Evolutionary conservation across 108 stramenopile genomes (phyloP), one percentile per base, ranked within the genome.

Genomic region (Schizochytrium sp.): DNA sequence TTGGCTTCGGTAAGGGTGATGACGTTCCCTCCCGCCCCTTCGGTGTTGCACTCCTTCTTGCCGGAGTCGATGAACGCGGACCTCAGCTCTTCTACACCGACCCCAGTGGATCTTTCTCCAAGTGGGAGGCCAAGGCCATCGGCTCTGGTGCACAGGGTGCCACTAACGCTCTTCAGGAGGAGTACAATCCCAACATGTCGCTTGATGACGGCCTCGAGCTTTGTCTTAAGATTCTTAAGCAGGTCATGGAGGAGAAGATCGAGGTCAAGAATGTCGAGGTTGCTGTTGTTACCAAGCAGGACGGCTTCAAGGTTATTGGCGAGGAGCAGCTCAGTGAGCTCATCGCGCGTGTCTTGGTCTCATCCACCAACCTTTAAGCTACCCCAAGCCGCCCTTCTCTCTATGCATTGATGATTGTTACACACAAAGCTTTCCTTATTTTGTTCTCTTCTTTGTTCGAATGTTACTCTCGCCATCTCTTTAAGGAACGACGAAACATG

Each of bases 171-270:
- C 87, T 99, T 47, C 93, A 96, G 91, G 99, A 99, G 92, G 94
- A 94, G 73, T 99, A 97, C 91, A 96, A 94, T 61, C 96, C 97
- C 87, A 93, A 93, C 56, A 94, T 99, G 95, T 97, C 98, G 2
- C 90, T 99, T 90, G 93, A 94, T 69, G 98, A 99, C 89, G 99
- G 98, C 7, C 97, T 98, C 92, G 94, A 95, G 19, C 92, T 98
- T 88, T 97, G 97, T 0, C 90, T 98, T 88, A 92, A 90, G 60
- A 97, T 97, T 7, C 93, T 99, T 89, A 98, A 98, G 92, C 97
- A 98, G 93, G 98, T 99, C 61, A 99, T 99, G 99, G 99, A 99
- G 93, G 99, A 99, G 92, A 98, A 97, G 93, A 96, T 99, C 89
- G 97, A 93, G 4, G 94, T 93, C 46, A 97, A 97, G 61, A 99